Percentiles rank a stretch among this genome's conserved stretches.
Evolutionary conservation across 768 basidiomycete species (phyloP).

Genomic region (Tubosaeta sp.): DNA sequence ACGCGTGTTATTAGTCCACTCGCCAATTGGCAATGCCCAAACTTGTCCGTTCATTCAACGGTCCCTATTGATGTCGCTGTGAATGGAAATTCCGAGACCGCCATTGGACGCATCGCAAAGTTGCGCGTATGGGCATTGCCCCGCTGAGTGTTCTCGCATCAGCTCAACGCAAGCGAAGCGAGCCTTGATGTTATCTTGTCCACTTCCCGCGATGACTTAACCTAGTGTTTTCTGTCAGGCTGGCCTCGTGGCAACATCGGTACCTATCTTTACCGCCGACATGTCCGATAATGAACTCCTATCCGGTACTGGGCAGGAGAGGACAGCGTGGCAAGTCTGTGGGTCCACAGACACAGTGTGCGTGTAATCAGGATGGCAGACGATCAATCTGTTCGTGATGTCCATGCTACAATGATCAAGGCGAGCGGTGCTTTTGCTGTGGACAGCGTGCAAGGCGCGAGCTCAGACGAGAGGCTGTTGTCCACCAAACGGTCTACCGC

Average conservation of each 20-base stretch:
- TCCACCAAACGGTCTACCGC: slow-evolving; percentile 10
- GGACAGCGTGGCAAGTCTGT: slow-evolving; percentile 4
- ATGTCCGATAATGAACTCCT: slow-evolving; percentile 19
- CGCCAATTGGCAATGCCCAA: slow-evolving; percentile 14
- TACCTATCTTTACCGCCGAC: slow-evolving; percentile 20
- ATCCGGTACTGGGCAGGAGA: slow-evolving; percentile 6
- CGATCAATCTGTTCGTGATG: slow-evolving; percentile 17
- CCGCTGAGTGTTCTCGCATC: slow-evolving; percentile 14
- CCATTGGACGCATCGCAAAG: slow-evolving; percentile 4
- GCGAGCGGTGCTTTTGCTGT: slow-evolving; percentile 17
- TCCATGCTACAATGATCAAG: slow-evolving; percentile 22
- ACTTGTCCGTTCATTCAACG: slow-evolving; percentile 15
- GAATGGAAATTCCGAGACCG: slow-evolving; percentile 3
- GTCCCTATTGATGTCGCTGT: slow-evolving; percentile 1
- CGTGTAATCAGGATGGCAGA: slow-evolving; percentile 17
- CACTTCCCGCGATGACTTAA: slow-evolving; percentile 17
- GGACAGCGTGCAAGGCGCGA: slow-evolving; percentile 13
- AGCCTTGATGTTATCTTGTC: slow-evolving; percentile 9
- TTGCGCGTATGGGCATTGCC: not conserved
- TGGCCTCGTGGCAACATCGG: slow-evolving; percentile 11
- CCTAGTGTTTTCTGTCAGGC: slow-evolving; percentile 12
- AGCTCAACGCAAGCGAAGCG: not conserved
- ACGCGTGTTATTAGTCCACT: slow-evolving; percentile 12
- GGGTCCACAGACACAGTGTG: slow-evolving; percentile 4
- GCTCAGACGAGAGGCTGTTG: slow-evolving; percentile 11